Conservation (phyloP, 208 protist genomes). For the Angomonas ambiguus region DNA sequence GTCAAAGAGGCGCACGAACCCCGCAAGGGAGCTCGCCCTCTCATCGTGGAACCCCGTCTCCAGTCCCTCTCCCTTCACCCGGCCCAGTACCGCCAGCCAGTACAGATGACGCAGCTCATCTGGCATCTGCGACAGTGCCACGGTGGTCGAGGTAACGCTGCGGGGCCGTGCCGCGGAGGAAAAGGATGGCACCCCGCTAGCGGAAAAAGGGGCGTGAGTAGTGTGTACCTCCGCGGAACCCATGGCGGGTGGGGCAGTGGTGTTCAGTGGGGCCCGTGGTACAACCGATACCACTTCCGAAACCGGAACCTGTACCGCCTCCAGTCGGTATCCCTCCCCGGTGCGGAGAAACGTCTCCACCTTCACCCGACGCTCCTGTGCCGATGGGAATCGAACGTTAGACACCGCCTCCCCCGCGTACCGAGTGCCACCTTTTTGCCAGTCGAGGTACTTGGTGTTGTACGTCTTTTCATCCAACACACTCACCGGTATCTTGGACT, state of each 20-base stretch:
- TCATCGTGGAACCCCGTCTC: constrained; percentile 56
- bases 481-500: constrained; percentile 48
- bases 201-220: constrained; percentile 8
- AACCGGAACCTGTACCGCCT: constrained; percentile 40
- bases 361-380: constrained; percentile 61
- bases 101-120: constrained; percentile 64
- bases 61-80: constrained; percentile 50
- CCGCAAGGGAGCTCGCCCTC: constrained; percentile 36
- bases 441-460: constrained; percentile 83
- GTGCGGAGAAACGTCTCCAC: constrained; percentile 67
- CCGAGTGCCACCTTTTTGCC: constrained; percentile 83
- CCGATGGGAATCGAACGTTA: constrained; percentile 83
- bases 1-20: constrained; percentile 70
- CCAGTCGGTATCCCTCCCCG: constrained; percentile 47
- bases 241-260: not conserved
- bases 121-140: constrained; percentile 45
- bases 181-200: constrained; percentile 12
- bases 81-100: constrained; percentile 60
- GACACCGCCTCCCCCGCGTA: constrained; percentile 57
- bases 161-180: no score
- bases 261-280: not conserved
- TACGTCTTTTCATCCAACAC: constrained; percentile 65
- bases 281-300: constrained; percentile 11
- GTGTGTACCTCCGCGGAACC: constrained; percentile 18
- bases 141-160: constrained; percentile 12